These are phyloP conservation scores for Platanus orientalis DNA, from an alignment of 164 flowering plant species.

Conservation along the genomic window DNA sequence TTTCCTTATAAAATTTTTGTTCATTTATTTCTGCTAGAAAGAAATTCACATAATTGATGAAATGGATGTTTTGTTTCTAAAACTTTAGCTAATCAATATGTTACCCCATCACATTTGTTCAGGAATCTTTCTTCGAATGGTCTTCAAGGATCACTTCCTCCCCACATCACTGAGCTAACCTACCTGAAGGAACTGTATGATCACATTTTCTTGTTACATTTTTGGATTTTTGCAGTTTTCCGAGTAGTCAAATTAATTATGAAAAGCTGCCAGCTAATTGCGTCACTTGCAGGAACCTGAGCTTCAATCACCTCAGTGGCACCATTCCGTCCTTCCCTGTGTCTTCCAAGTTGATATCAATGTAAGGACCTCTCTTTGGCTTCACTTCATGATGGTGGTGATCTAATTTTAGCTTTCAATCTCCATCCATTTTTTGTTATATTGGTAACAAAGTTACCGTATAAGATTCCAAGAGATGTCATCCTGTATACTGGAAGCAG, in stretches of 20 bases:
- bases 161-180: slow-evolving; percentile 34
- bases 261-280: too few relatives aligned
- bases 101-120: slow-evolving; percentile 12
- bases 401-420: background rate
- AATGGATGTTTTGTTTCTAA: background rate
- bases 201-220: background rate
- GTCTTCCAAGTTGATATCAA: slow-evolving; percentile 36
- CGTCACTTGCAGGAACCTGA: too few relatives aligned
- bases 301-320: too few relatives aligned
- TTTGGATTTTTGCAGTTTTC: background rate
- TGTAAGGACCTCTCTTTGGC: slow-evolving; percentile 30
- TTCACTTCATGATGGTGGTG: background rate
- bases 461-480: too few relatives aligned
- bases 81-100: background rate
- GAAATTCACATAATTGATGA: background rate
- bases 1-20: background rate
- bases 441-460: background rate
- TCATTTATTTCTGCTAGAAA: background rate
- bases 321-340: slow-evolving; percentile 35
- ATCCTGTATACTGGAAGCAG: too few relatives aligned
- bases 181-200: slow-evolving; percentile 50
- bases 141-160: slow-evolving; percentile 48
- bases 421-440: background rate
- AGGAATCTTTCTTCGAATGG: slow-evolving; percentile 49
- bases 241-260: background rate